A percentile compares a stretch with the other conserved stretches of the same genome.
phyloP scores from a whole-genome alignment of 1,139 yeast species.

The Suhomyces maxii region DNA sequence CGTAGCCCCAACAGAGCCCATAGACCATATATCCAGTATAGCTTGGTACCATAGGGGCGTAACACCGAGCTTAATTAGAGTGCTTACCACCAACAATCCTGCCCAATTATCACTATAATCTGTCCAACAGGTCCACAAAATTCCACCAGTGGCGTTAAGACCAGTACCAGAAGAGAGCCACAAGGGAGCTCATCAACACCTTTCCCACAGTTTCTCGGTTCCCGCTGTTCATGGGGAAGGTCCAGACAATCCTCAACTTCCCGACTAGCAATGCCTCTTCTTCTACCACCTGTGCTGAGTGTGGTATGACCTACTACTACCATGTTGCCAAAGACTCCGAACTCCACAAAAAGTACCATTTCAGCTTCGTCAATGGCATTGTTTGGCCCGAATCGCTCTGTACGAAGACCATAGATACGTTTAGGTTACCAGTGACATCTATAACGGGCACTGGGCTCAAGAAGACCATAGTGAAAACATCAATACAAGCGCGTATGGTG shows the following conservation, averaged over 20 bases:
- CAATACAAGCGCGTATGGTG: slow-evolving; percentile 13
- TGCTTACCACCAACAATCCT: too few species aligned
- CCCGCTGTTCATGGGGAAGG: slow-evolving; percentile 1
- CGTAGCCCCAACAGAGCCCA: too few species aligned
- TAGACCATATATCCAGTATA: too few species aligned
- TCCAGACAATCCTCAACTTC: slow-evolving; percentile 14
- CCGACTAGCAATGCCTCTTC: slow-evolving; percentile 4
- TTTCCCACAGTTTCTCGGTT: neutral
- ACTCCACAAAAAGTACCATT: slow-evolving; percentile 52
- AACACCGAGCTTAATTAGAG: too few species aligned
- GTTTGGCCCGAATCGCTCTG: slow-evolving; percentile 34
- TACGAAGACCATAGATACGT: slow-evolving; percentile 30
- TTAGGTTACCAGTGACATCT: slow-evolving; percentile 14
- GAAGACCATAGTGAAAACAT: slow-evolving; percentile 2
- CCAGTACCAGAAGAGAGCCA: neutral
- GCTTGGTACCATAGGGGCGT: too few species aligned
- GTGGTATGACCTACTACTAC: slow-evolving; percentile 61
- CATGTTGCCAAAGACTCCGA: slow-evolving; percentile 45
- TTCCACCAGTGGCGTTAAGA: too few species aligned
- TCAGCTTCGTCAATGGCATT: slow-evolving; percentile 47
- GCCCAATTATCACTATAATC: too few species aligned
- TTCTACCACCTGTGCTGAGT: slow-evolving; percentile 46
- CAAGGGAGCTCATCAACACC: neutral
- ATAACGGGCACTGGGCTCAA: slow-evolving; percentile 2
- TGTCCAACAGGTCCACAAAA: too few species aligned